A percentile compares a stretch with the other conserved stretches of the same genome.
These are phyloP conservation scores for Recurvomyces mirabilis DNA, from an alignment of 495 filamentous ascomycete genomes.

Conservation along the genomic window DNA sequence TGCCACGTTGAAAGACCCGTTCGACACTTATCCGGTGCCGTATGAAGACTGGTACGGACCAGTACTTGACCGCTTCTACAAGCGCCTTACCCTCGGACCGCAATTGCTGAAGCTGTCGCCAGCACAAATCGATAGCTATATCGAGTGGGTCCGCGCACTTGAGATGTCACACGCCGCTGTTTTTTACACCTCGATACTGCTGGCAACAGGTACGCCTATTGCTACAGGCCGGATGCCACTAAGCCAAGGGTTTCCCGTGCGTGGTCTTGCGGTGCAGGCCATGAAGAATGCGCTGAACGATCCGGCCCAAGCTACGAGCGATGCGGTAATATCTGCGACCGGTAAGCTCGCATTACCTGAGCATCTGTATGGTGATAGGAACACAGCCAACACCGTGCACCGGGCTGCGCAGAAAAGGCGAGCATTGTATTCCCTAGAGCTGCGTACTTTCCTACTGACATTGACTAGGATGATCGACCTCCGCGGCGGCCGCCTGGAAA, in stretches of 20 bases:
- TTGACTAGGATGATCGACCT: slow-evolving; percentile 2
- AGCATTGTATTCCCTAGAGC: too few species aligned
- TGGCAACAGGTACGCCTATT: not conserved
- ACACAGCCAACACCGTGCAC: not conserved
- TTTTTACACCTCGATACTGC: not conserved
- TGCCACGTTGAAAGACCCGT: not conserved
- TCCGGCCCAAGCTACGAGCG: not conserved
- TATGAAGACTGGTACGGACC: not conserved
- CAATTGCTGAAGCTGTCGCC: not conserved
- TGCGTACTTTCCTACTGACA: too few species aligned
- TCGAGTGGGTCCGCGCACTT: not conserved
- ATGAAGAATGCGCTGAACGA: not conserved
- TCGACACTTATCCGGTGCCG: slow-evolving; percentile 3
- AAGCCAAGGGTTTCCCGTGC: not conserved
- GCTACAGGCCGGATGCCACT: not conserved
- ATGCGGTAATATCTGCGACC: slow-evolving; percentile 1
- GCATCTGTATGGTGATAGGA: not conserved
- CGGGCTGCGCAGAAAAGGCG: not conserved
- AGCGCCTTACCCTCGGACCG: not conserved
- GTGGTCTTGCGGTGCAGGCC: not conserved
- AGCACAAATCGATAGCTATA: not conserved
- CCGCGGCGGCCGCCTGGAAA: slow-evolving; percentile 1
- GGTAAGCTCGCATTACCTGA: slow-evolving; percentile 2
- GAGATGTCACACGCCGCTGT: not conserved
- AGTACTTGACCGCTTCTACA: not conserved